phyloP scores from a whole-genome alignment of 1,284 basidiomycete species.

The Cutaneotrichosporon cavernicola region DNA sequence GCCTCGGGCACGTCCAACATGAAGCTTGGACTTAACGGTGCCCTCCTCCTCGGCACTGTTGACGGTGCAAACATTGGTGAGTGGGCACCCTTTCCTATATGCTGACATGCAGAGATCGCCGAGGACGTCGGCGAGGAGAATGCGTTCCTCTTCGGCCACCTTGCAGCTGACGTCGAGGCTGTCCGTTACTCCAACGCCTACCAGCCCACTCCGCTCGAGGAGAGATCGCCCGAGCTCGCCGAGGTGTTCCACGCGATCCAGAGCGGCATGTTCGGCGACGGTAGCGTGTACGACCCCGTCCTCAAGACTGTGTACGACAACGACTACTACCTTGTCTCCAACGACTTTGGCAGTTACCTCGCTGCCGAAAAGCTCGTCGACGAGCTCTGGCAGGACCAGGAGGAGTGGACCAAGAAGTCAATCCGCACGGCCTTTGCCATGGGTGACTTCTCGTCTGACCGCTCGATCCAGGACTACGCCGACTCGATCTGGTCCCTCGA shows the following conservation, averaged over 20 bases:
- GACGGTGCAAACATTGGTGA: constrained; percentile 85
- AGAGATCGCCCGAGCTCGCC: constrained; percentile 76
- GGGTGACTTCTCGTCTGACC: constrained; percentile 92
- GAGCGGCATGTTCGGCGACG: constrained; percentile 72
- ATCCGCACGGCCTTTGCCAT: constrained; percentile 79
- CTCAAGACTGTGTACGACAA: constrained; percentile 55
- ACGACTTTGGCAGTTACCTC: constrained; percentile 88
- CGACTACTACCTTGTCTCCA: constrained; percentile 69
- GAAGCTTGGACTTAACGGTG: constrained; percentile 69
- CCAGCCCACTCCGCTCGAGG: constrained; percentile 71
- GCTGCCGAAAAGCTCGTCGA: constrained; percentile 80
- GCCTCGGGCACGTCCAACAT: constrained; percentile 67
- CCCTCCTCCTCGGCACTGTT: constrained; percentile 64
- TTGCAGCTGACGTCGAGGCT: constrained; percentile 62
- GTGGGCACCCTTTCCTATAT: not conserved
- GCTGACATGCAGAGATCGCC: constrained; percentile 63
- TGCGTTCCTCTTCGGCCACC: constrained; percentile 53
- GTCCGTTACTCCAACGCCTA: constrained; percentile 79
- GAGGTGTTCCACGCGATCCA: constrained; percentile 66
- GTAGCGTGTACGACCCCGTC: constrained; percentile 70
- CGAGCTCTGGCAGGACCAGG: constrained; percentile 73
- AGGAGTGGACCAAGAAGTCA: constrained; percentile 86
- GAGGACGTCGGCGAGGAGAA: constrained; percentile 77
- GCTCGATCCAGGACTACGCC: constrained; percentile 84
- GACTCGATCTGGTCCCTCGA: constrained; percentile 53